Evolutionary conservation across 192 early-diverging fungal species (phyloP).

Genomic region (Geosiphon pyriformis): DNA sequence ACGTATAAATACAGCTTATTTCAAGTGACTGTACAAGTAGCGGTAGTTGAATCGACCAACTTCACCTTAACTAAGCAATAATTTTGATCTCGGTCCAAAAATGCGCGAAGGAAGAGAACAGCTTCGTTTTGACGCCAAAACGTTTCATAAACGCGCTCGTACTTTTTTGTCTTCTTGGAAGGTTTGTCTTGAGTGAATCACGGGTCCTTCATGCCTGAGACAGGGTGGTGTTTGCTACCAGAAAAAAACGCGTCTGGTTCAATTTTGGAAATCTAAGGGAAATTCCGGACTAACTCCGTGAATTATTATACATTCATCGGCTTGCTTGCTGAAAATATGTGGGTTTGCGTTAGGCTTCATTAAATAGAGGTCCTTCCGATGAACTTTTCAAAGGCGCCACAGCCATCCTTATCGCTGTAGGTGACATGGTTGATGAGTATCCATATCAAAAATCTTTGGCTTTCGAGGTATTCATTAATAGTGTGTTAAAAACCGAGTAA

Average conservation of each 20-base stretch:
- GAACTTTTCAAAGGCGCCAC: constrained; percentile 53
- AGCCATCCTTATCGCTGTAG: constrained; percentile 58
- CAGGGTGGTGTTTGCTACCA: background rate
- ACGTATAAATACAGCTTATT: no score
- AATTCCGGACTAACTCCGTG: no score
- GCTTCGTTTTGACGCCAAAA: constrained; percentile 33
- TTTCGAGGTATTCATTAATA: constrained; percentile 45
- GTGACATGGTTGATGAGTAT: constrained; percentile 58
- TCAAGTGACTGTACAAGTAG: no score
- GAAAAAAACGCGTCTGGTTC: background rate
- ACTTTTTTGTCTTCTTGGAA: constrained; percentile 38
- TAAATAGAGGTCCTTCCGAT: constrained; percentile 25
- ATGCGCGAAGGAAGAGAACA: no score
- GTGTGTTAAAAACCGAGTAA: no score
- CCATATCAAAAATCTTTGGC: constrained; percentile 71
- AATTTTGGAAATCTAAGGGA: background rate
- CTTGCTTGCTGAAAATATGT: background rate
- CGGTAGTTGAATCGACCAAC: no score
- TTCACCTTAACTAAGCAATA: no score
- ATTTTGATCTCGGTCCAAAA: no score
- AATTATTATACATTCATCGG: background rate
- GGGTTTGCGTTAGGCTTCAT: background rate
- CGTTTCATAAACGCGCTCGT: constrained; percentile 41
- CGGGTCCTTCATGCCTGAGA: background rate
- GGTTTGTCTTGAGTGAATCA: constrained; percentile 22